Evolutionary conservation across 176 grass and related monocot species (phyloP).

Genomic region (Panicum miliaceum): DNA sequence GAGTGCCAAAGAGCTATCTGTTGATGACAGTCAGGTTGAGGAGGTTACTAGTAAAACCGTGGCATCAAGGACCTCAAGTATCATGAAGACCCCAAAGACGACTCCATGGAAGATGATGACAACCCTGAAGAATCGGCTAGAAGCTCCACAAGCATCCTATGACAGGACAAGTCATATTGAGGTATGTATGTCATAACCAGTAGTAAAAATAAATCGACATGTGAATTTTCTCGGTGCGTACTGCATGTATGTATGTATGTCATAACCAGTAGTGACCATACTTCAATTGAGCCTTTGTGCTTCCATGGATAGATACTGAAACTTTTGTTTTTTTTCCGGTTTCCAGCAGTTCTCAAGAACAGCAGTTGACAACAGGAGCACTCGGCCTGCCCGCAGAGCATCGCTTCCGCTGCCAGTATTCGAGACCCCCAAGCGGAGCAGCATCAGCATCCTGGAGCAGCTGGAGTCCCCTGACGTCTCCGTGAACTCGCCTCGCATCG

Average conservation of each 20-base stretch:
- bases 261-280: not conserved
- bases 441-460: conserved; percentile 44
- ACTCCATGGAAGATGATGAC: conserved; percentile 51
- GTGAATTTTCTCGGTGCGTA: not conserved
- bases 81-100: conserved; percentile 40
- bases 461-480: conserved; percentile 72
- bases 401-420: conserved; percentile 60
- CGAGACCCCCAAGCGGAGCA: conserved; percentile 40
- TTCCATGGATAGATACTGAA: not conserved
- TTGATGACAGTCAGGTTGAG: conserved; percentile 41
- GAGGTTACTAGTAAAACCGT: conserved; percentile 49
- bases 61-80: conserved; percentile 40
- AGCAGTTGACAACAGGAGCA: conserved; percentile 12
- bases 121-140: conserved; percentile 42
- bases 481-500: conserved; percentile 78
- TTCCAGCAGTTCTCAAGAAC: conserved; percentile 20
- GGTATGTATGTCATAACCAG: conserved; percentile 55
- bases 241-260: not conserved
- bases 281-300: not conserved
- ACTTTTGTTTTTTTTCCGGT: not conserved
- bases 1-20: conserved; percentile 31
- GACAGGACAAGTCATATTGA: conserved; percentile 39
- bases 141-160: conserved; percentile 53
- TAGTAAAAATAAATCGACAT: not conserved
- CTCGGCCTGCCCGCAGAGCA: conserved; percentile 25